Evolutionary conservation across 257 asterid genomes (phyloP).

Genomic region (Solanum arcanum): DNA sequence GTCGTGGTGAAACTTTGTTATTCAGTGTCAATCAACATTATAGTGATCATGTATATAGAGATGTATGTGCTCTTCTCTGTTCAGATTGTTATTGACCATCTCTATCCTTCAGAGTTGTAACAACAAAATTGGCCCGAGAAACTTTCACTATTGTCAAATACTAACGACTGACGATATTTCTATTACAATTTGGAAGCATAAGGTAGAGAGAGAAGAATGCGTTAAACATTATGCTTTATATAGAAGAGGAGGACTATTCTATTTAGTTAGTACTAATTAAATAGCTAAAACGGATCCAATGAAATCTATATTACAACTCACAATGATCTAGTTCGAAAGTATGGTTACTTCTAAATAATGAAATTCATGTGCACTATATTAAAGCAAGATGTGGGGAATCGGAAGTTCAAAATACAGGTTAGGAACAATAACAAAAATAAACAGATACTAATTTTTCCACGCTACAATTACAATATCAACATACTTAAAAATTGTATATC

Average conservation of each 20-base stretch:
- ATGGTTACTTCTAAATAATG: background rate
- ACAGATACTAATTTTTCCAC: background rate
- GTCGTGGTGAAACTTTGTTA: no score
- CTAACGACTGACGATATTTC: no score
- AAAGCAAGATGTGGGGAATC: background rate
- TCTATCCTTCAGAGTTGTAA: no score
- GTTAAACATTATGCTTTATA: no score
- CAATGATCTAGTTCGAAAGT: background rate
- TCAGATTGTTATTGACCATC: no score
- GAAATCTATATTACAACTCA: background rate
- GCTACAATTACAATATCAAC: background rate
- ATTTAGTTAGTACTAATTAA: background rate
- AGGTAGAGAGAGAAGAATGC: no score
- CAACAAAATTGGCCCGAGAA: no score
- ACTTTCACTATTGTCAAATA: fast-evolving
- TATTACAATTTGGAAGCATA: no score
- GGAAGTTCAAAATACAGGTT: background rate
- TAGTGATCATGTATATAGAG: no score
- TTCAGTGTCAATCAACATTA: no score
- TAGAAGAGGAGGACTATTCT: background rate
- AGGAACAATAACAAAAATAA: background rate
- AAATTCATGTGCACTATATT: background rate
- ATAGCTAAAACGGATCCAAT: background rate
- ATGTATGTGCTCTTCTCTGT: no score
- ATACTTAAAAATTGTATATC: background rate